Base-by-base conservation (phyloP, 2,329 filamentous ascomycete species). In the Sporothrix euskadiensis region DNA sequence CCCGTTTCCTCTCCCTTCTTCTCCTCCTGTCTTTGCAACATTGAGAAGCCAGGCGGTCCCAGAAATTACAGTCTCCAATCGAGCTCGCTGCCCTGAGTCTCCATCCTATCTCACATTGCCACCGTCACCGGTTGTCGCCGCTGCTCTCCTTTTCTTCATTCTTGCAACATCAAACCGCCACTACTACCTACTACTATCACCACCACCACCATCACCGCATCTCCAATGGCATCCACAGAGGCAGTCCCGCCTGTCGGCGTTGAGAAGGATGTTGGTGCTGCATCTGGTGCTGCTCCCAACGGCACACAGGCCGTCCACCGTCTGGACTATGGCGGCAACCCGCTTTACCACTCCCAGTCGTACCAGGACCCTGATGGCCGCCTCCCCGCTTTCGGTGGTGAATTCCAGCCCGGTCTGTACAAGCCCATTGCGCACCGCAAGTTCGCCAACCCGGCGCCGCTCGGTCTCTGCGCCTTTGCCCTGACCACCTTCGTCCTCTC, bases 401-500 rank as follows among this genome's bases (percentile, higher is more conserved):
- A 91, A 78, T 90, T 93, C 81, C 90, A 94, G 81, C 91, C 91
- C 70, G 90, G 91, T 83, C 81, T 86, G 61, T 88, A 91, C 85
- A 89, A 87, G 82, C 84, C 89, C 9, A 83, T 84, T 71, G 88
- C 89, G 82, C 86, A 88, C 80, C 89, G 91, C 83, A 91, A 92
- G 84, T 89, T 94, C 81, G 92, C 88, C 84, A 94, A 94, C 83
- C 92, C 92, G 4, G 92, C 91, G 71, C 92, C 92, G 41, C 86
- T 94, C 54, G 92, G 93, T 76, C 88, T 95, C 68, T 88, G 85
- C 75, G 92, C 91, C 80, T 95, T 95, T 84, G 93, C 92, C 76
- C 85, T 95, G 79, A 95, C 92, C 71, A 95, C 92, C 14, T 95
- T 95, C 81, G 88, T 95, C 52, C 87, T 95, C 68, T 92, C 91